Base-by-base conservation (phyloP, 2,329 filamentous ascomycete species). In the Zopfia rhizophila region DNA sequence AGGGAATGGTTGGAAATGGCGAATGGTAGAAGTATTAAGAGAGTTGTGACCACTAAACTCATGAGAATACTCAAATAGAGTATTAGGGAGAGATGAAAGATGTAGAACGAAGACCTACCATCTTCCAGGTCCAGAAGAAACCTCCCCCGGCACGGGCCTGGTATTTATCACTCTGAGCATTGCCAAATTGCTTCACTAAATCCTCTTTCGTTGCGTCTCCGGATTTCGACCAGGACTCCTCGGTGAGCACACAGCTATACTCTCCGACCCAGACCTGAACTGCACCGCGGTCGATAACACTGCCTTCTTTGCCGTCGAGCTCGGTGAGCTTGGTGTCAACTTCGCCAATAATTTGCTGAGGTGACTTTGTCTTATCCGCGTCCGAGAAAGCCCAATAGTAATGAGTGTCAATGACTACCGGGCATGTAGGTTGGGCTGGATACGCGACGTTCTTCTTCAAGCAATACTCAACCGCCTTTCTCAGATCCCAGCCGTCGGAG, bases 81-180 rank as follows among this genome's bases (percentile, higher is more conserved):
- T n/a, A n/a, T n/a, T n/a, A n/a, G n/a, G 7, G 7, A 35, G 7
- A 19, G 11, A 14, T 11, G 25, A 25, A 19, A 28, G 16, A 32
- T 8, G 17, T 30, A 24, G 28, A 25, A n/a, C 7, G 24, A 32
- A 39, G 13, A 45, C 47, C 10, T 16, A 60, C 58, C 81, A 84
- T 84, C 42, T 82, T 82, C 58, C 74, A 80, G 0, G 82, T 84
- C 82, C 82, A 84, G 68, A 85, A 85, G 57, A 78, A 83, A 22
- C 72, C 73, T 1, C 82, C 82, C 2, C 77, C 78, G 11, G 78
- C 66, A 31, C 72, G 74, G n/a, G 74, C 58, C 44, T 80, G 75
- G 64, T 78, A 85, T 30, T 72, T 72, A 8, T 70, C 58, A 18
- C 72, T 76, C 56, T 85, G 76, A 2, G 72, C 73, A 31, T 72